phyloP scores from a whole-genome alignment of 305 asterid species.

The Plantago rigida region DNA sequence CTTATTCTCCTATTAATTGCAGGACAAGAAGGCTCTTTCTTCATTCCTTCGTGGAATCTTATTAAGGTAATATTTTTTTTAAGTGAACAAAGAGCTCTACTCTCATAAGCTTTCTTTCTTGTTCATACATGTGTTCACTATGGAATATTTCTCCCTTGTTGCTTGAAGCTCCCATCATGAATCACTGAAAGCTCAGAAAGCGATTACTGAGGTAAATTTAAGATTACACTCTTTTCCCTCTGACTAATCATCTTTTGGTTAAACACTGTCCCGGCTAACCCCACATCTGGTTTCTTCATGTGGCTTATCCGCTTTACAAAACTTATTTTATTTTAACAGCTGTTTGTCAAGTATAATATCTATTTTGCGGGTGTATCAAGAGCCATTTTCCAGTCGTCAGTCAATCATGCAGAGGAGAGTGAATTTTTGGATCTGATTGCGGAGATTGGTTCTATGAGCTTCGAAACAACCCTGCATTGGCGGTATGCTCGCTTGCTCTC shows the following conservation, averaged over 20 bases:
- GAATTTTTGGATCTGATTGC: slow-evolving; percentile 76
- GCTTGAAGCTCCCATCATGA: slow-evolving; percentile 85
- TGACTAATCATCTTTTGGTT: slow-evolving; percentile 10
- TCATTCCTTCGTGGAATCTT: slow-evolving; percentile 91
- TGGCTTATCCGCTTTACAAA: slow-evolving; percentile 10
- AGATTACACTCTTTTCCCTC: slow-evolving; percentile 19
- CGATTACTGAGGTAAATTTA: slow-evolving; percentile 81
- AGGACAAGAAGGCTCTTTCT: slow-evolving; percentile 85
- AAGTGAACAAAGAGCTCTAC: slow-evolving; percentile 16
- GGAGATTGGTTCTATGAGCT: slow-evolving; percentile 78
- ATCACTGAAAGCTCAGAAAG: slow-evolving; percentile 93
- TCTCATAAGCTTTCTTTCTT: slow-evolving; percentile 18
- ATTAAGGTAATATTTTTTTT: slow-evolving; percentile 49
- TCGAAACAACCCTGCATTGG: slow-evolving; percentile 83
- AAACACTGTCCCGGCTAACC: background rate
- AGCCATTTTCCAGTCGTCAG: slow-evolving; percentile 46
- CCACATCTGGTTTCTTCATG: slow-evolving; percentile 13
- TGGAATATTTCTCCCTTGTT: slow-evolving; percentile 28
- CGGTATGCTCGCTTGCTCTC: slow-evolving; percentile 45
- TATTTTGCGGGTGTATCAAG: slow-evolving; percentile 81
- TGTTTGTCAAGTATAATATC: slow-evolving; percentile 89
- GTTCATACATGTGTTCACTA: slow-evolving; percentile 15
- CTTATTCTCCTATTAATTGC: slow-evolving; percentile 29
- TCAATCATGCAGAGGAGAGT: slow-evolving; percentile 47
- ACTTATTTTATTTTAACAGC: slow-evolving; percentile 43